Evolutionary conservation across 257 asterid species (phyloP), one percentile per base, ranked within the genome.

Genomic region (Jacaranda copaia): DNA sequence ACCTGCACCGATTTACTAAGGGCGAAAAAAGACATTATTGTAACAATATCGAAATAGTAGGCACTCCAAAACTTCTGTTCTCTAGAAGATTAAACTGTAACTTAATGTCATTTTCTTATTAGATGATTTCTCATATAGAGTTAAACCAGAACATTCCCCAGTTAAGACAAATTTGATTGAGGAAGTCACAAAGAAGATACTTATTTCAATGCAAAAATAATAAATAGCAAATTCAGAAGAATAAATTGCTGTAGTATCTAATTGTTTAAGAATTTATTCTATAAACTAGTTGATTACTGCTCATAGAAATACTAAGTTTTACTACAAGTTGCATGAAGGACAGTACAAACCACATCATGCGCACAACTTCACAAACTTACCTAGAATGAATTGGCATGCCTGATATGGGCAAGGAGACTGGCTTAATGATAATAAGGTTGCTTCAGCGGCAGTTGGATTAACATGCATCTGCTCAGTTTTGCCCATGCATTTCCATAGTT

Each of bases 391-490:
- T 77, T 90, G 92, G 74, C 99, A 95, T 76, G 96, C 83, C 82
- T 81, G 90, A 87, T 95, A 95, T 48, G 99, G 98, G 43, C 81
- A 89, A 71, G 92, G 85, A 83, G 98, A 91, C 64, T 88, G 96
- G 77, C 87, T 72, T 42, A 95, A 88, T 14, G 97, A 90, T 78
- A 89, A 82, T 72, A 95, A 79, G 71, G 98, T 87, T 62, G 92
- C 90, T 85, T 95, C 99, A 52, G 99, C 93, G 61, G 94, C 96
- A 75, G 90, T 80, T 68, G 97, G 97, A 85, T 95, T 90, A 81
- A 71, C 84, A 83, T 90, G 90, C 92, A 90, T 86, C 97, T 95
- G 93, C 81, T 74, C 77, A 65, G 84, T 62, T 61, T 71, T 74
- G 58, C 51, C 75, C 68, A 76, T 55, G 73, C 74, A 81, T 77